Base-by-base conservation (phyloP, 352 stramenopile genomes). In the Pythium vanterpoolii region DNA sequence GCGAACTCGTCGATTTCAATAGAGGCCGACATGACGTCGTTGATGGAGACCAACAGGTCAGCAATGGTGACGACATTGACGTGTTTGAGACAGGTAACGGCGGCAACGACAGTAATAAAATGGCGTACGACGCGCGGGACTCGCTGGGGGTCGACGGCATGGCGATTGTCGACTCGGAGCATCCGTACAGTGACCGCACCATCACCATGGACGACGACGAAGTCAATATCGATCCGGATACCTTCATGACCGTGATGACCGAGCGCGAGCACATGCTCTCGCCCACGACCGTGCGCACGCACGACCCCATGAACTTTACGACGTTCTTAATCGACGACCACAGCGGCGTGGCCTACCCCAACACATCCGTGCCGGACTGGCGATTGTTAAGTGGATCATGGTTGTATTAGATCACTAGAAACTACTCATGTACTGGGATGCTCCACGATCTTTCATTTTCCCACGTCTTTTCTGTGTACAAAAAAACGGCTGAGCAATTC, bases 161-260 rank as follows among this genome's bases (percentile, higher is more conserved):
- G 1, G 24, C 23, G 4, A 18, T 48, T 9, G 2, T n/a, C 3
- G 42, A n/a, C 10, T 13, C 9, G 13, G 34, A n/a, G 34, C 18
- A 21, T 4, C 34, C 13, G 10, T n/a, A 13, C 13, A 46, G n/a
- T 27, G 4, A 27, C 13, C 5, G 10, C 40, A 46, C 40, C n/a
- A 3, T 16, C 5, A 27, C 18, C n/a, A 30, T 39, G 7, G 46
- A 42, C 7, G 46, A 50, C 39, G 39, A 50, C 18, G 52, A 59
- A 1, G 34, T 59, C 2, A 40, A 50, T 24, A 59, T 59, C 28
- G 49, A 59, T 18, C 52, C 52, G 11, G 52, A 59, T 14, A 59
- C 36, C 0, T 23, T 27, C 3, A 27, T 50, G 26, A 42, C 46
- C n/a, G 16, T 23, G 11, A 9, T 59, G 16, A 36, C 26, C 8